These are phyloP conservation scores for Phytophthora ohioensis DNA, from an alignment of 352 stramenopile genomes.

Conservation along the genomic window DNA sequence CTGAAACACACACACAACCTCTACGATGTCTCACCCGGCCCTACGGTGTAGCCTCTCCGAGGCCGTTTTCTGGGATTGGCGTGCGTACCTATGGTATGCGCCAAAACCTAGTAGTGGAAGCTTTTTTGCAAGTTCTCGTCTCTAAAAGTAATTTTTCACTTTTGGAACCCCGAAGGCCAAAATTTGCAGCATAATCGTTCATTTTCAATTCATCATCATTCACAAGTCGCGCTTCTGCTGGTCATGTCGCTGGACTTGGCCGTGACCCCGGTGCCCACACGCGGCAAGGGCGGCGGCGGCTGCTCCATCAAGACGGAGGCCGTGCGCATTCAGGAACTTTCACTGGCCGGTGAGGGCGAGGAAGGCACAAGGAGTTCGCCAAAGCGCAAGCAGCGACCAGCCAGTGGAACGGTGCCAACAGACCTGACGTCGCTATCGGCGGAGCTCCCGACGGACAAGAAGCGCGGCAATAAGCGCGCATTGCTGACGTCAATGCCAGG, in stretches of 20 bases:
- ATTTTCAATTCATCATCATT: slow-evolving; percentile 36
- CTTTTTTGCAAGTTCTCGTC: background rate
- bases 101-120: background rate
- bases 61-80: slow-evolving; percentile 23
- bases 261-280: slow-evolving; percentile 11
- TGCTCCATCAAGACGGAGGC: slow-evolving; percentile 36
- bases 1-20: slow-evolving; percentile 23
- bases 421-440: slow-evolving; percentile 20
- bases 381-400: slow-evolving; percentile 39
- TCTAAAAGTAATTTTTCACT: background rate
- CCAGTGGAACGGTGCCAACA: slow-evolving; percentile 20
- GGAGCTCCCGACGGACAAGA: slow-evolving; percentile 29
- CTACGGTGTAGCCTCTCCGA: background rate
- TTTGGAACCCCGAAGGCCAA: background rate
- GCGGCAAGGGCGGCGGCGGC: slow-evolving; percentile 1
- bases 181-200: slow-evolving; percentile 17
- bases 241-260: slow-evolving; percentile 32
- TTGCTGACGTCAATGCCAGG: slow-evolving; percentile 30
- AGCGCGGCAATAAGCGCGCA: slow-evolving; percentile 55
- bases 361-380: slow-evolving; percentile 19
- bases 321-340: slow-evolving; percentile 50
- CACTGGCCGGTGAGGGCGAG: slow-evolving; percentile 22
- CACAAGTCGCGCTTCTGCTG: slow-evolving; percentile 35
- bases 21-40: slow-evolving; percentile 17
- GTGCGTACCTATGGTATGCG: slow-evolving; percentile 2